These are phyloP conservation scores for Chalciporus sphaerocephalus DNA, from an alignment of 768 basidiomycete genomes.

Conservation along the genomic window DNA sequence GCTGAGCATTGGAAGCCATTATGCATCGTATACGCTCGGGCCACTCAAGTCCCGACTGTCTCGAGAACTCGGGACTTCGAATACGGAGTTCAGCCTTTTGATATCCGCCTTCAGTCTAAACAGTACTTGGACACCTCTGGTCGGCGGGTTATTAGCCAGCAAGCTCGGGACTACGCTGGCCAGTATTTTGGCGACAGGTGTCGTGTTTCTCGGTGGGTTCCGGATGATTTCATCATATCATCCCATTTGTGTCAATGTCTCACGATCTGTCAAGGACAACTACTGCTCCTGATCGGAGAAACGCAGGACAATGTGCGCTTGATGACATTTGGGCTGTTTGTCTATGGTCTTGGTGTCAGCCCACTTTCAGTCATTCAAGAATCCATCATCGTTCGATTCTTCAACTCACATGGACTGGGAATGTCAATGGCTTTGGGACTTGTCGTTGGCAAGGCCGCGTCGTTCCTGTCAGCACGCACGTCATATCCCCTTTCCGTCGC, in stretches of 20 bases:
- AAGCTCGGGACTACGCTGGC: conserved; percentile 67
- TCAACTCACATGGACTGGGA: conserved; percentile 70
- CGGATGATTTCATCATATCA: too few relatives aligned
- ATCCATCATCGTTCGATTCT: conserved; percentile 80
- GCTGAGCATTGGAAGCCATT: conserved; percentile 73
- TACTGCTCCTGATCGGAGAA: conserved; percentile 64
- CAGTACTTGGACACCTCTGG: conserved; percentile 71
- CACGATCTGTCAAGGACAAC: conserved; percentile 45
- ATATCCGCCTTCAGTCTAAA: conserved; percentile 76
- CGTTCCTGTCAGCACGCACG: conserved; percentile 70
- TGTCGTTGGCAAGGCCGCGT: conserved; percentile 73
- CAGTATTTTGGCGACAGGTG: conserved; percentile 69
- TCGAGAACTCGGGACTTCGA: conserved; percentile 68
- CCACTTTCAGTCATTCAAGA: conserved; percentile 83
- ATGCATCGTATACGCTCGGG: conserved; percentile 70
- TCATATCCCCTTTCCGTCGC: conserved; percentile 70
- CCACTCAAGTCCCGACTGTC: conserved; percentile 70
- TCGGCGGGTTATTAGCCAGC: conserved; percentile 69
- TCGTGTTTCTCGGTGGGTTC: conserved; percentile 56
- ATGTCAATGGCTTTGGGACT: conserved; percentile 80
- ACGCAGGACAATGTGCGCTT: conserved; percentile 53
- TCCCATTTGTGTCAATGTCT: conserved; percentile 1
- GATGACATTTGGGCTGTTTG: conserved; percentile 73
- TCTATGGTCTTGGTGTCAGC: conserved; percentile 76
- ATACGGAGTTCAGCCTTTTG: conserved; percentile 73